phyloP scores from a whole-genome alignment of 2,329 filamentous ascomycete species.

The Pseudogymnoascus sp. region DNA sequence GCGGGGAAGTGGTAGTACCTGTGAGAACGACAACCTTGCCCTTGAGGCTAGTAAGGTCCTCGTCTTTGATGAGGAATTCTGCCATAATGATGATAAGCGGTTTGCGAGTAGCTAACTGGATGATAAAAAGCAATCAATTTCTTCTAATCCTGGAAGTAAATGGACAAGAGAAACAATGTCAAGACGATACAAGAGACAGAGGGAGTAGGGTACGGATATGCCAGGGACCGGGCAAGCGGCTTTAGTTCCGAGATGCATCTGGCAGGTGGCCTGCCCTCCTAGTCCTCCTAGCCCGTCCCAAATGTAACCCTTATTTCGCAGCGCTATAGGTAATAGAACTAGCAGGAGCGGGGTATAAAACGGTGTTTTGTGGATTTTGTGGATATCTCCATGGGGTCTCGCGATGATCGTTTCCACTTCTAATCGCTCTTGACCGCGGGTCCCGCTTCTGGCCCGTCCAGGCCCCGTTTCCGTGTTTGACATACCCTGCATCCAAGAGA shows the following conservation, averaged over 20 bases:
- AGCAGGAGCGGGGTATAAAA: not conserved
- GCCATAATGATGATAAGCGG: slow-evolving; percentile 31
- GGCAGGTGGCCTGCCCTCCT: slow-evolving; percentile 20
- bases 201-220: slow-evolving; percentile 8
- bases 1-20: slow-evolving; percentile 29
- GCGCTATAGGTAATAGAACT: not conserved
- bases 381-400: not conserved
- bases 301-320: not conserved
- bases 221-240: not conserved
- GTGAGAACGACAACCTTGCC: slow-evolving; percentile 48
- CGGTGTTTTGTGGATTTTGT: slow-evolving; percentile 7
- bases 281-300: not conserved
- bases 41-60: slow-evolving; percentile 36
- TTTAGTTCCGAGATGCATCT: slow-evolving; percentile 16
- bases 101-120: not conserved
- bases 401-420: not conserved
- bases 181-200: not conserved
- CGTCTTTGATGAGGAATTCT: slow-evolving; percentile 39
- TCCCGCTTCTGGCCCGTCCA: not conserved
- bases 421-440: not conserved
- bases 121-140: slow-evolving; percentile 11
- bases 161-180: slow-evolving; percentile 5
- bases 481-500: slow-evolving; percentile 1
- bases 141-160: slow-evolving; percentile 11
- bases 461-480: not conserved